Evolutionary conservation across 768 basidiomycete genomes (phyloP), one percentile per base, ranked within the genome.

Genomic region (Leccinum subtestaceum): DNA sequence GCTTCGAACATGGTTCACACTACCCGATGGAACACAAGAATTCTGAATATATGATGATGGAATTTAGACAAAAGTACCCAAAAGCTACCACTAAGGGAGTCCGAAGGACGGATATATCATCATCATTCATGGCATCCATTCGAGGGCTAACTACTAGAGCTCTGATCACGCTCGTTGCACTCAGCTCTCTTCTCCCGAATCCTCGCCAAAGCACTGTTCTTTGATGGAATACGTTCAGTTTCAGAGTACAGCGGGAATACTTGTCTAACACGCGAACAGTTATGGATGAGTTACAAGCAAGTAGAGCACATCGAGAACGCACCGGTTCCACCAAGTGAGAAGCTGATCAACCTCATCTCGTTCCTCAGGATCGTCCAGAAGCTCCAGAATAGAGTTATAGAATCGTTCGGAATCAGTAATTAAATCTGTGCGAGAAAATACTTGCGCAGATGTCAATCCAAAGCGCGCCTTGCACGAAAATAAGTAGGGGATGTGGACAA

Each of bases 401-500:
- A 53, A 59, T 1, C 17, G 36, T n/a, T 59, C 58, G 0, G 47
- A 59, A 19, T 59, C 46, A 1, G 46, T 59, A 2, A 32, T 5
- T 1, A 59, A 29, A 31, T 59, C 53, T 2, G 47, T 59, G n/a
- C 29, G 23, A 2, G 52, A 59, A 8, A 59, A 59, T 1, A 59
- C 58, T 40, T 59, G 58, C 1, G 52, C 21, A 1, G 47, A 53
- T 3, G n/a, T 53, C 13, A 59, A 29, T 4, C 46, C 36, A 31
- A 59, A 59, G 19, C 19, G 36, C 10, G 49, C 38, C 56, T 56
- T 45, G 43, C 43, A 45, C 8, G 10, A 45, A 21, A 45, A n/a
- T 45, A 45, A 45, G 17, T 45, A 10, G n/a, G n/a, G 19, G 19
- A 45, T 10, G 19, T 45, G 17, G n/a, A 21, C 8, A 19, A 45